Conservation (phyloP, 1,284 basidiomycete genomes). For the Pseudozyma pruni region DNA sequence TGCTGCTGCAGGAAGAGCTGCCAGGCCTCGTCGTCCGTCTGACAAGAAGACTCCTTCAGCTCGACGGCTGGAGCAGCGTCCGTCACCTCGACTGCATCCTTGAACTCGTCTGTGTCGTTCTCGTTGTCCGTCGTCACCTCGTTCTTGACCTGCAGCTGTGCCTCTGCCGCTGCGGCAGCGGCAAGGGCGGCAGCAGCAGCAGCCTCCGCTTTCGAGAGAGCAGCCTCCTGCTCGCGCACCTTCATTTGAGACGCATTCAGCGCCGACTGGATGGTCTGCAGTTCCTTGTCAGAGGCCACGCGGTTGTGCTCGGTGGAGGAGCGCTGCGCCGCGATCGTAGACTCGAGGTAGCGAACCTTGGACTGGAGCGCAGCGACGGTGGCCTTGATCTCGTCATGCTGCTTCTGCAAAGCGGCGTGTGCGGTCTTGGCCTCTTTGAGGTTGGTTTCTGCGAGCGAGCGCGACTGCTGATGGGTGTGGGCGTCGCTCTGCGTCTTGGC, state of each 20-base stretch:
- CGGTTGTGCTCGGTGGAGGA: constrained; percentile 50
- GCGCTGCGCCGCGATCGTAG: constrained; percentile 39
- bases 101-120: constrained; percentile 42
- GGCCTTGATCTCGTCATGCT: constrained; percentile 44
- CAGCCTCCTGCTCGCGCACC: constrained; percentile 44
- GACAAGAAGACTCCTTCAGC: constrained; percentile 46
- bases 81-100: constrained; percentile 35
- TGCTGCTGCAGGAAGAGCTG: constrained; percentile 30
- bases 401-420: constrained; percentile 34
- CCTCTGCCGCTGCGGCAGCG: constrained; percentile 36
- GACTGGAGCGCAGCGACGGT: constrained; percentile 37
- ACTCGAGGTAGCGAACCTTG: constrained; percentile 50
- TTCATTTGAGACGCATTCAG: constrained; percentile 47
- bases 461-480: constrained; percentile 9
- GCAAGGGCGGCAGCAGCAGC: constrained; percentile 40
- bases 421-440: constrained; percentile 24
- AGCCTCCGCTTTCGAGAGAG: constrained; percentile 36
- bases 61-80: constrained; percentile 26
- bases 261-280: constrained; percentile 47
- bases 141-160: constrained; percentile 37
- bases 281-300: constrained; percentile 46
- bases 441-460: constrained; percentile 20
- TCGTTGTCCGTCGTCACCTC: constrained; percentile 41
- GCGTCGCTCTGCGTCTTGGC: constrained; percentile 10
- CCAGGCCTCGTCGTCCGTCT: constrained; percentile 58